phyloP scores from a whole-genome alignment of 1,139 yeast genomes.

The Geotrichum australiense region DNA sequence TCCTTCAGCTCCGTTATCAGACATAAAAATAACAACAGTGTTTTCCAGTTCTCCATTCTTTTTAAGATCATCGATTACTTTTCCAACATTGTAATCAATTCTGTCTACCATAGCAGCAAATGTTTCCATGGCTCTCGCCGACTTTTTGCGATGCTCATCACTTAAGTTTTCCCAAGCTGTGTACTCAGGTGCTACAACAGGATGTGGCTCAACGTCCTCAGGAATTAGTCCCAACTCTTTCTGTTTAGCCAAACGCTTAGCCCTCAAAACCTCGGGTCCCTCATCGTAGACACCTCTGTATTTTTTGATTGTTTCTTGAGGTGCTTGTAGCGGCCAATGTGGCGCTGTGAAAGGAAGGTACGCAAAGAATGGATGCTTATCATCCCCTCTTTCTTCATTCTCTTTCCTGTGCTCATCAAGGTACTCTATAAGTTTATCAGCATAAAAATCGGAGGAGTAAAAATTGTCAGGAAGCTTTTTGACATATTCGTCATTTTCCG shows the following conservation, averaged over 20 bases:
- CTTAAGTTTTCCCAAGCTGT: conserved; percentile 41
- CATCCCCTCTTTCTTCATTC: conserved; percentile 17
- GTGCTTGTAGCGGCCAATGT: conserved; percentile 59
- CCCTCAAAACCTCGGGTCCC: conserved; percentile 44
- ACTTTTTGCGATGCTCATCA: conserved; percentile 36
- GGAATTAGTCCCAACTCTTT: conserved; percentile 42
- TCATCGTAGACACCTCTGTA: conserved; percentile 45
- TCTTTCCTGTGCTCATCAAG: conserved; percentile 23
- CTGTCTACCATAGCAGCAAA: conserved; percentile 59
- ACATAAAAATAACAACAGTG: conserved; percentile 50
- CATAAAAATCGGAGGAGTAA: conserved; percentile 43
- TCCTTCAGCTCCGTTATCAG: conserved; percentile 58
- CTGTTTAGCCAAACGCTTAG: conserved; percentile 38
- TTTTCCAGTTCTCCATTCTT: conserved; percentile 42
- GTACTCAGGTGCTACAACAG: conserved; percentile 38
- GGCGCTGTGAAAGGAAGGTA: conserved; percentile 52
- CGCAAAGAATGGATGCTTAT: conserved; percentile 43
- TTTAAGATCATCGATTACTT: conserved; percentile 39
- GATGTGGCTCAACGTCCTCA: conserved; percentile 42
- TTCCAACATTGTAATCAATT: conserved; percentile 45
- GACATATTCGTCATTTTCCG: conserved; percentile 35
- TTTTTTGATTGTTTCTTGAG: conserved; percentile 40
- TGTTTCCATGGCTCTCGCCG: conserved; percentile 44
- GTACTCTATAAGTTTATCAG: conserved; percentile 40
- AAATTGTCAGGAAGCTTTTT: conserved; percentile 34